These are phyloP conservation scores for Meira nashicola DNA, from an alignment of 1,284 basidiomycete genomes.

Conservation along the genomic window DNA sequence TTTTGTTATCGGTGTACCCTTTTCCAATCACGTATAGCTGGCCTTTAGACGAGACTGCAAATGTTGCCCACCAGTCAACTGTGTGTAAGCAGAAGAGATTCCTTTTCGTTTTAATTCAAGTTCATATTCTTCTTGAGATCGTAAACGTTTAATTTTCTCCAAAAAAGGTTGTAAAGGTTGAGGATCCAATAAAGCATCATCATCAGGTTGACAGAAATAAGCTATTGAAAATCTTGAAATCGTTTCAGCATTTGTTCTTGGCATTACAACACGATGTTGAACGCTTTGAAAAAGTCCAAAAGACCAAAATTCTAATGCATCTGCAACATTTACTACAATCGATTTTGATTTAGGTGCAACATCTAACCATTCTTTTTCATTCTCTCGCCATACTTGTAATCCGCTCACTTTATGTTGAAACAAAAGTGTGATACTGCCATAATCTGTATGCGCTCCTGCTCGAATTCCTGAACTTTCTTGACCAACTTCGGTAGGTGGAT, in stretches of 20 bases:
- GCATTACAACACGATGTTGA: slow-evolving; percentile 37
- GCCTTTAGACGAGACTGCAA: slow-evolving; percentile 21
- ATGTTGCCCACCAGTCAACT: slow-evolving; percentile 32
- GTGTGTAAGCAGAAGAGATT: slow-evolving; percentile 14
- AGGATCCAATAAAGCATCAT: slow-evolving; percentile 26
- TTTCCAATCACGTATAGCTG: not conserved
- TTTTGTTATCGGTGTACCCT: too few species aligned
- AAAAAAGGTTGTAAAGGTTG: slow-evolving; percentile 9
- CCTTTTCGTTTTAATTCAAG: slow-evolving; percentile 26
- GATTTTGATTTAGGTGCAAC: slow-evolving; percentile 73
- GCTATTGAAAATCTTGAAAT: slow-evolving; percentile 36
- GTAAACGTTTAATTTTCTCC: not conserved
- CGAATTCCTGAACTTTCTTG: slow-evolving; percentile 22
- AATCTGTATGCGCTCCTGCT: slow-evolving; percentile 59
- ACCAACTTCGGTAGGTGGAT: slow-evolving; percentile 27
- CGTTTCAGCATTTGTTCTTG: slow-evolving; percentile 23
- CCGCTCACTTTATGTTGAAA: slow-evolving; percentile 83
- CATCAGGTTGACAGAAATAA: slow-evolving; percentile 42
- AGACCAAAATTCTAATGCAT: slow-evolving; percentile 60
- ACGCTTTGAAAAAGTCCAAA: slow-evolving; percentile 33
- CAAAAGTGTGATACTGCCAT: slow-evolving; percentile 74
- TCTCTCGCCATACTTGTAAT: slow-evolving; percentile 65
- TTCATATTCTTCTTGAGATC: slow-evolving; percentile 8
- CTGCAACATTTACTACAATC: slow-evolving; percentile 77
- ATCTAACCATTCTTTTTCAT: slow-evolving; percentile 62